These are phyloP conservation scores for Marsdenia floribunda DNA, from an alignment of 257 asterid genomes.

Conservation along the genomic window DNA sequence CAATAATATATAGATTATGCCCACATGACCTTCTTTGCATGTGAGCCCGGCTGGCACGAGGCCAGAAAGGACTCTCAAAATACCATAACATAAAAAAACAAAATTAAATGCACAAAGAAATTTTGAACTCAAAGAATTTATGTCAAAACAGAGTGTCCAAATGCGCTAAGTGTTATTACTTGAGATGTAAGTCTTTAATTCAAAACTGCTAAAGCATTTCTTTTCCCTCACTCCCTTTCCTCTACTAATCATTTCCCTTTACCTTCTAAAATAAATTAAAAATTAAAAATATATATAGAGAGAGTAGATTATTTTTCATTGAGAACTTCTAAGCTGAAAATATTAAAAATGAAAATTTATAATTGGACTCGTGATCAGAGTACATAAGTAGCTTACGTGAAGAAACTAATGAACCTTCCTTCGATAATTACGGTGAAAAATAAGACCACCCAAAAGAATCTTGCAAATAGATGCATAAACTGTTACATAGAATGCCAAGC, in stretches of 20 bases:
- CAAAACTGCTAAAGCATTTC: neutral
- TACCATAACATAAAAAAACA: neutral
- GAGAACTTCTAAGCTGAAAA: neutral
- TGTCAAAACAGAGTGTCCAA: neutral
- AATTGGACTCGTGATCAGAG: neutral
- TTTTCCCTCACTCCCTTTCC: neutral
- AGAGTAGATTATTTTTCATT: neutral
- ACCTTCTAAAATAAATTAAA: neutral
- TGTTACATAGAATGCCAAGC: neutral
- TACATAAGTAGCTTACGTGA: neutral
- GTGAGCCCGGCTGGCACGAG: slow-evolving; percentile 8
- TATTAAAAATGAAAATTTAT: no score
- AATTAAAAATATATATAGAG: neutral
- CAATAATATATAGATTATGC: neutral
- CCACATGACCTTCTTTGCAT: slow-evolving; percentile 10
- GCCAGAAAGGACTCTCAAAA: slow-evolving; percentile 3
- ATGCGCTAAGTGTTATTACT: neutral
- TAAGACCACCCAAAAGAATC: neutral
- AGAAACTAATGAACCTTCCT: neutral
- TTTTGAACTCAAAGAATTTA: no score
- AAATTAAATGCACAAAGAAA: neutral
- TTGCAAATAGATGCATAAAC: neutral
- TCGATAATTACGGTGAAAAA: neutral
- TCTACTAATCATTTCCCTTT: neutral
- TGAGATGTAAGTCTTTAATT: neutral